Evolutionary conservation across 495 filamentous ascomycete genomes (phyloP).

Genomic region (Talaromyces liani): DNA sequence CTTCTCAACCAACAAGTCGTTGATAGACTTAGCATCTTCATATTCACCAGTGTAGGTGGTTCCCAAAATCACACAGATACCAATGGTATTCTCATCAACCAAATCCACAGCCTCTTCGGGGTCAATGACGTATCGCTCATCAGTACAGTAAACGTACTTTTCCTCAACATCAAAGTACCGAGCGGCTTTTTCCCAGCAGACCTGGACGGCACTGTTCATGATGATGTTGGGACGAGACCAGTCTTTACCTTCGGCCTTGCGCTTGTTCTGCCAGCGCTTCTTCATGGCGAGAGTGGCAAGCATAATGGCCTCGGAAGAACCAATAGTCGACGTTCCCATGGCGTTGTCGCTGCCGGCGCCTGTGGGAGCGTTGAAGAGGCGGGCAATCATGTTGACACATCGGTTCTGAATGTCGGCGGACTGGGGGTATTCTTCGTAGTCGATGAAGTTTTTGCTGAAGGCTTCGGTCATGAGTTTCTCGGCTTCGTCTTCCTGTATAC

Average conservation of each 20-base stretch:
- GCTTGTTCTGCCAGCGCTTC: conserved; percentile 84
- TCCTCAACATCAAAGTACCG: conserved; percentile 92
- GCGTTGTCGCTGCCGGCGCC: conserved; percentile 41
- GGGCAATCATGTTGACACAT: conserved; percentile 89
- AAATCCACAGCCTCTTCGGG: conserved; percentile 71
- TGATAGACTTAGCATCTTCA: conserved; percentile 84
- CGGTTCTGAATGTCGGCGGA: conserved; percentile 86
- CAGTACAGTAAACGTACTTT: conserved; percentile 77
- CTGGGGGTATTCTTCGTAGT: conserved; percentile 89
- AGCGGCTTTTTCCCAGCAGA: conserved; percentile 96
- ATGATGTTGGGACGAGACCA: conserved; percentile 73
- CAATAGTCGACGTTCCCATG: conserved; percentile 80
- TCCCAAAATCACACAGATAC: conserved; percentile 82
- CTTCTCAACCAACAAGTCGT: conserved; percentile 67
- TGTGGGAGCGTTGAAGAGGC: conserved; percentile 69
- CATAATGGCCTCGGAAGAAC: conserved; percentile 87
- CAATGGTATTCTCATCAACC: conserved; percentile 94
- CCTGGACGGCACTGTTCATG: conserved; percentile 89
- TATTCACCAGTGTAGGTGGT: conserved; percentile 96
- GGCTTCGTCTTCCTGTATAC: conserved; percentile 68
- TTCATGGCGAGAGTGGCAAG: conserved; percentile 88
- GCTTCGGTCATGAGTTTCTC: conserved; percentile 86
- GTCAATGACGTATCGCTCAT: conserved; percentile 78
- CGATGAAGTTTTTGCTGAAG: conserved; percentile 89
- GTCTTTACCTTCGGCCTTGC: conserved; percentile 69